Evolutionary conservation across 371 early-diverging fungal species (phyloP), one percentile per base, ranked within the genome.

Genomic region (Mortierella sp.): DNA sequence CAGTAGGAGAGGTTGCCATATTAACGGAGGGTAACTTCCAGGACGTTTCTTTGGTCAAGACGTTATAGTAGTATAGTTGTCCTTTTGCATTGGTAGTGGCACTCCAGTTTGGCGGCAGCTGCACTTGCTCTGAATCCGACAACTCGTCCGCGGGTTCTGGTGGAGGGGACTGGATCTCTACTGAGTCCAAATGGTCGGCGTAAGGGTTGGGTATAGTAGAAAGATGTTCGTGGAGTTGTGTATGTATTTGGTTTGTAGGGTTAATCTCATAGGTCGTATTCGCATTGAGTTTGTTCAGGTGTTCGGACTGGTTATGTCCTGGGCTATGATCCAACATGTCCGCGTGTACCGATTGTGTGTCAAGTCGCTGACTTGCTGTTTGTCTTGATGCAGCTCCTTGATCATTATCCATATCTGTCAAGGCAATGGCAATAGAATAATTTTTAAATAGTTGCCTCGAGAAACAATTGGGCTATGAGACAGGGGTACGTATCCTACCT

Each of bases 1-100:
- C 67, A 32, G 42, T 19, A 9, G 56, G 22, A 15, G 43, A n/a
- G 32, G 60, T 17, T 12, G 37, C 17, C 19, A 26, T 15, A 34
- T 29, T 9, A 19, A 42, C 42, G 22, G 64, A 29, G 31, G 78
- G 78, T 9, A 77, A 9, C 28, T 68, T 72, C 79, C 83, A 83
- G 1, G 79, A 68, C 2, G 83, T 71, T 32, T 79, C 78, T 19
- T 70, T 70, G 13, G 80, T 79, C 29, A 79, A 3, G 3, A 70
- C 61, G 53, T 79, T 83, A 51, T 75, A 83, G 43, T 79, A 79
- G 43, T 83, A 82, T 22, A 70, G 34, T 49, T 66, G 47, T 4
- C 78, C 76, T 19, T 66, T 49, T 26, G 63, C 40, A 59, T 78
- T 74, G 13, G 70, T 74, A 43, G 74, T 67, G 13, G 68, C 75